Percentiles rank a stretch among this genome's conserved stretches.
phyloP scores from a whole-genome alignment of 2,329 filamentous ascomycete species.

The Bipolaris victoriae region DNA sequence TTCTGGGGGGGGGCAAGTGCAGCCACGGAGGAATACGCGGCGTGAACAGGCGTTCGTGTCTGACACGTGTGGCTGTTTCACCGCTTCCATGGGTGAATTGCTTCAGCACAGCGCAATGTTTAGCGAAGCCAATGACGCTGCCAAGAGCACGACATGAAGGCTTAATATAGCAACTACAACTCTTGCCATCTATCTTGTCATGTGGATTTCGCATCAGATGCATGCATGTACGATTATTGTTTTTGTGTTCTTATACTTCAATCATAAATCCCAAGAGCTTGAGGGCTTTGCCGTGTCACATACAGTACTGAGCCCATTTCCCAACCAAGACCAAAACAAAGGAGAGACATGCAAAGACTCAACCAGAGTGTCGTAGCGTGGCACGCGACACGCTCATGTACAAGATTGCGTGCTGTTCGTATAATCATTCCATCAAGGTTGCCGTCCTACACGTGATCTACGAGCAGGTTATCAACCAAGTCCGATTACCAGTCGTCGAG shows the following conservation, averaged over 20 bases:
- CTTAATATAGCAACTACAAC: neutral
- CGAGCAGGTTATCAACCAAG: slow-evolving; percentile 16
- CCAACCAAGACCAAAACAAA: neutral
- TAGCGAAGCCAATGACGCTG: slow-evolving; percentile 18
- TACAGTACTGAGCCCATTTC: neutral
- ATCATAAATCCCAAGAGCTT: neutral
- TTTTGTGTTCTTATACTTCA: neutral
- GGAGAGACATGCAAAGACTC: slow-evolving; percentile 2
- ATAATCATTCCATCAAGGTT: slow-evolving; percentile 27
- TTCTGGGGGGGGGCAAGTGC: neutral
- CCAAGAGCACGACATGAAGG: slow-evolving; percentile 3
- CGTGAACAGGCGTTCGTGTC: slow-evolving; percentile 29
- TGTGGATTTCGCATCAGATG: neutral
- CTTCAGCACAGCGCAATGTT: slow-evolving; percentile 13
- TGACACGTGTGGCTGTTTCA: slow-evolving; percentile 27
- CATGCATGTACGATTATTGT: neutral
- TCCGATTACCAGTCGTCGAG: slow-evolving; percentile 33
- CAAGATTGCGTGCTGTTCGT: slow-evolving; percentile 36
- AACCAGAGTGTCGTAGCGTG: slow-evolving; percentile 13
- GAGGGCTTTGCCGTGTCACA: neutral
- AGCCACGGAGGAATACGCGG: slow-evolving; percentile 13
- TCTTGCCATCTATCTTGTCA: no score
- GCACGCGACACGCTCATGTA: slow-evolving; percentile 34
- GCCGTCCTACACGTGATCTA: slow-evolving; percentile 23
- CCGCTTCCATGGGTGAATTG: slow-evolving; percentile 16